Evolutionary conservation across 768 basidiomycete genomes (phyloP).

Genomic region (Grammothele lineata): DNA sequence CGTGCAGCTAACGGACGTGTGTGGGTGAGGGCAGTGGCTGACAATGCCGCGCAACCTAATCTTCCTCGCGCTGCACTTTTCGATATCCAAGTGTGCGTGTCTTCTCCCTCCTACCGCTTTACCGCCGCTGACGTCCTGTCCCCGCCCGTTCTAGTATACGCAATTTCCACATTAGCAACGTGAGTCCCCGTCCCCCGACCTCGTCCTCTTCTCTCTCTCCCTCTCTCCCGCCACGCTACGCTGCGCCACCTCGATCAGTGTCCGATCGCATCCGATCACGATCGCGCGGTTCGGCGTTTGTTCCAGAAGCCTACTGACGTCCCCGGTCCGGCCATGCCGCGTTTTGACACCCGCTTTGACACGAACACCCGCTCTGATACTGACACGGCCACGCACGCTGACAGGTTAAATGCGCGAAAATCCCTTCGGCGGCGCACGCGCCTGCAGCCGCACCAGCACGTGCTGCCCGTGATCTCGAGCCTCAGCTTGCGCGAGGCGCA

Average conservation of each 20-base stretch:
- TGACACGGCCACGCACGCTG: too few species aligned
- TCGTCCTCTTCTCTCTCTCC: too few species aligned
- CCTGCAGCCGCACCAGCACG: constrained; percentile 10
- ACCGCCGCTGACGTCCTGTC: background rate
- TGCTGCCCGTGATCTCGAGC: constrained; percentile 11
- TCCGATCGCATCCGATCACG: too few species aligned
- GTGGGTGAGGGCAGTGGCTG: constrained; percentile 19
- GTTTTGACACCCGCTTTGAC: too few species aligned
- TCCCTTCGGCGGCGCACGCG: constrained; percentile 12
- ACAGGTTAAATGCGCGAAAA: constrained; percentile 18
- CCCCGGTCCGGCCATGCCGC: too few species aligned
- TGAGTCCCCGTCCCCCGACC: constrained; percentile 1
- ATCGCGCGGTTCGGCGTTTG: too few species aligned
- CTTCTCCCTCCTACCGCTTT: background rate
- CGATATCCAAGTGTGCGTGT: constrained; percentile 25
- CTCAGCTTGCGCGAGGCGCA: constrained; percentile 4
- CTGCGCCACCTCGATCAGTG: too few species aligned
- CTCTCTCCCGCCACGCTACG: too few species aligned
- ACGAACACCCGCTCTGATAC: too few species aligned
- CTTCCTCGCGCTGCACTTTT: constrained; percentile 26
- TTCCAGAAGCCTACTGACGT: too few species aligned
- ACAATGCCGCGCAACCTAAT: constrained; percentile 23
- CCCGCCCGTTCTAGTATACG: constrained; percentile 20
- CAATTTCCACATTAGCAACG: constrained; percentile 26
- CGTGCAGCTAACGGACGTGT: background rate